Evolutionary conservation across 1,284 basidiomycete species (phyloP).

Genomic region (Coriolopsis trogii): DNA sequence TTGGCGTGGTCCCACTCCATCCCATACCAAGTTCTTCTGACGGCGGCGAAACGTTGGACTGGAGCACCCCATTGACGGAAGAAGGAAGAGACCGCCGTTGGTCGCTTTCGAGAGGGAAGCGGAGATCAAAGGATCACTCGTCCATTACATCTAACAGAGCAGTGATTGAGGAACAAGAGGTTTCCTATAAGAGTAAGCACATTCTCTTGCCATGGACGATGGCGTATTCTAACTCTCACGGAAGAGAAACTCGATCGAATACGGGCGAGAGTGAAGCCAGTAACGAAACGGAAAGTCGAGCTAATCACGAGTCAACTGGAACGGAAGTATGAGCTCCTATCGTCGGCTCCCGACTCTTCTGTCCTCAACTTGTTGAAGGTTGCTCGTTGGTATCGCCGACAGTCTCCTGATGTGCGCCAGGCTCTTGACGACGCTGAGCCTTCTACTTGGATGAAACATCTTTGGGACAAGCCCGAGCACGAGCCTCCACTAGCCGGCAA

Average conservation of each 20-base stretch:
- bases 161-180: constrained; percentile 40
- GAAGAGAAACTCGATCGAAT: constrained; percentile 63
- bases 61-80: constrained; percentile 53
- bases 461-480: constrained; percentile 45
- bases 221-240: background rate
- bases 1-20: constrained; percentile 45
- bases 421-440: constrained; percentile 65
- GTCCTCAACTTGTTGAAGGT: constrained; percentile 51
- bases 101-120: constrained; percentile 59
- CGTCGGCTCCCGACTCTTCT: constrained; percentile 34
- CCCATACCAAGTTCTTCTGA: constrained; percentile 67
- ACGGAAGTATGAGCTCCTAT: constrained; percentile 62
- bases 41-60: constrained; percentile 70
- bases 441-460: constrained; percentile 70
- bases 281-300: constrained; percentile 64
- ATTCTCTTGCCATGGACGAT: background rate
- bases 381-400: constrained; percentile 59
- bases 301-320: constrained; percentile 68
- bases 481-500: constrained; percentile 35
- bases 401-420: constrained; percentile 46
- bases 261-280: constrained; percentile 47
- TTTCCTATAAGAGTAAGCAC: constrained; percentile 30
- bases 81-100: constrained; percentile 67
- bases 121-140: constrained; percentile 58
- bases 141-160: constrained; percentile 41